Evolutionary conservation across 148 eudicot genomes (phyloP).

Genomic region (Tetragonia tetragonoides): DNA sequence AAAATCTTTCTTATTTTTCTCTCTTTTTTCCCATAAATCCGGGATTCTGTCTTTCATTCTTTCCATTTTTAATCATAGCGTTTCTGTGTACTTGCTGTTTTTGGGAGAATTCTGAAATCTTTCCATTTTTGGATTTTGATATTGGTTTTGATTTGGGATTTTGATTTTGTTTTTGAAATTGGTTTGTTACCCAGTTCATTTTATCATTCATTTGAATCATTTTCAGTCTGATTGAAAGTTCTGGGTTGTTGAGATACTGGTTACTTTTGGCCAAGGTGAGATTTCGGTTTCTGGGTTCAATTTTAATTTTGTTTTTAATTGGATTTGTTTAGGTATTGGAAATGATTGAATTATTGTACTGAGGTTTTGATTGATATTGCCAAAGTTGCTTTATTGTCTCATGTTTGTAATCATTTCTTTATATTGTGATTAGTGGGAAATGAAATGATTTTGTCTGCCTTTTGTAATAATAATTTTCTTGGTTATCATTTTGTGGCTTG

Average conservation of each 20-base stretch:
- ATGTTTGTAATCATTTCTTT: background rate
- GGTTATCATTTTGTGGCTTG: constrained; percentile 3
- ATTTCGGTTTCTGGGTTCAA: constrained; percentile 2
- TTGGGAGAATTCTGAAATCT: background rate
- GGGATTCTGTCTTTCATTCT: constrained; percentile 17
- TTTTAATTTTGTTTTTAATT: constrained; percentile 1
- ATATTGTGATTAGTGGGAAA: constrained; percentile 4
- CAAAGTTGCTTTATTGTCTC: constrained; percentile 10
- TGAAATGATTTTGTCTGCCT: constrained; percentile 26
- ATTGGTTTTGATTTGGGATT: too few relatives aligned
- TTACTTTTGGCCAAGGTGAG: background rate
- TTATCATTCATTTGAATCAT: background rate
- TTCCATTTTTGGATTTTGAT: background rate
- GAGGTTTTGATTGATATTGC: background rate
- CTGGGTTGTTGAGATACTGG: background rate
- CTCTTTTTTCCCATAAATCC: constrained; percentile 2
- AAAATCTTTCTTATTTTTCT: background rate
- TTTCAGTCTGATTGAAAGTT: constrained; percentile 1
- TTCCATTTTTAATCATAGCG: too few relatives aligned
- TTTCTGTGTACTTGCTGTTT: background rate
- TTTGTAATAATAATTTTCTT: constrained; percentile 4
- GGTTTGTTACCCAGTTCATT: background rate
- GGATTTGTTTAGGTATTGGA: background rate
- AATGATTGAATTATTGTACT: constrained; percentile 3
- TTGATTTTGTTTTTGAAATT: too few relatives aligned